Evolutionary conservation across 208 protist species (phyloP).

Genomic region (Borovskyia barvae): DNA sequence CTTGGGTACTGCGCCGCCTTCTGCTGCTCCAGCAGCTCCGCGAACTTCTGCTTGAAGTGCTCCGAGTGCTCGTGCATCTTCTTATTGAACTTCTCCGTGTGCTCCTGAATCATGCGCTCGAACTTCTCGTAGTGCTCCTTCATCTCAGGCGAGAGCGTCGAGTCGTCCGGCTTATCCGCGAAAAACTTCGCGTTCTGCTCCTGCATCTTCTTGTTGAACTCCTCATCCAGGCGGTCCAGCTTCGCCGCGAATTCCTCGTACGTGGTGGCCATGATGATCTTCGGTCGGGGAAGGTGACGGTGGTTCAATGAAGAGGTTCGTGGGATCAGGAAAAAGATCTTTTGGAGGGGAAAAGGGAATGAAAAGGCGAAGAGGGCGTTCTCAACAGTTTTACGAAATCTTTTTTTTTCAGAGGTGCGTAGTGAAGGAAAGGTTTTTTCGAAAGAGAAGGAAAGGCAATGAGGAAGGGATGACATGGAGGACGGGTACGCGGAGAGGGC

Average conservation of each 20-base stretch:
- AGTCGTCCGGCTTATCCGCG: constrained; percentile 88
- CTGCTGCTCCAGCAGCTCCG: constrained; percentile 90
- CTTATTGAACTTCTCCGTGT: constrained; percentile 93
- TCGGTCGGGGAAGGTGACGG: background rate
- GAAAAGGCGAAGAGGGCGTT: too few relatives aligned
- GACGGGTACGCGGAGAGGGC: too few relatives aligned
- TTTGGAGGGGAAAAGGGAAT: too few relatives aligned
- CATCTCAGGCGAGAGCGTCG: constrained; percentile 88
- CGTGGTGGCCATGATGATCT: constrained; percentile 75
- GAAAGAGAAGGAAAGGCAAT: too few relatives aligned
- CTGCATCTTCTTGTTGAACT: constrained; percentile 92
- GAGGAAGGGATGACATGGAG: too few relatives aligned
- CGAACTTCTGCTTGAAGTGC: constrained; percentile 91
- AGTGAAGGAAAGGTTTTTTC: too few relatives aligned
- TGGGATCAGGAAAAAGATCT: too few relatives aligned
- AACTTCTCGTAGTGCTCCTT: constrained; percentile 93
- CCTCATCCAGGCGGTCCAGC: constrained; percentile 88
- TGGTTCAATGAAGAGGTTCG: too few relatives aligned
- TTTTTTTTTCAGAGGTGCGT: too few relatives aligned
- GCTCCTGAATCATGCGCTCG: constrained; percentile 92
- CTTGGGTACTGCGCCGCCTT: constrained; percentile 89
- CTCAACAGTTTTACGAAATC: too few relatives aligned
- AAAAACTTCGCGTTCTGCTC: constrained; percentile 93
- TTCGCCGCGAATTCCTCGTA: constrained; percentile 87
- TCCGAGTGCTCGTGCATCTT: constrained; percentile 91